Conservation (phyloP, 768 basidiomycete genomes). For the Podaxis sp. region DNA sequence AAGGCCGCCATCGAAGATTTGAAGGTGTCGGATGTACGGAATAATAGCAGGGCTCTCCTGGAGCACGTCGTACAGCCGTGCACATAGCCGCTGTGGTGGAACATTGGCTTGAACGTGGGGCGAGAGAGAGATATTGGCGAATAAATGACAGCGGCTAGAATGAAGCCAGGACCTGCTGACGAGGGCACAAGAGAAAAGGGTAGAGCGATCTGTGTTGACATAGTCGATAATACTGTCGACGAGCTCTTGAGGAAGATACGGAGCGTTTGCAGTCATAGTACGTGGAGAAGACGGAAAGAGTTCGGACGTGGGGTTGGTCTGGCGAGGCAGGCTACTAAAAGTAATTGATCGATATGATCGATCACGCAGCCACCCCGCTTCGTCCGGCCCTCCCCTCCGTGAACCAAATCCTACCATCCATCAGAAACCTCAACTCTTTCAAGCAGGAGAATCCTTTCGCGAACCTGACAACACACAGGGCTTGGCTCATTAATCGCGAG, state of each 20-base stretch:
- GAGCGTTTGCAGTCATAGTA: conserved; percentile 17
- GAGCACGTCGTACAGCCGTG: conserved; percentile 33
- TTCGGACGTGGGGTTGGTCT: background rate
- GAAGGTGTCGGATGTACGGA: conserved; percentile 29
- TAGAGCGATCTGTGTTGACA: conserved; percentile 31
- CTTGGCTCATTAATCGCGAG: background rate
- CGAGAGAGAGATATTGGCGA: conserved; percentile 37
- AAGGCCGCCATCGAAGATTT: conserved; percentile 16
- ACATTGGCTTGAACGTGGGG: conserved; percentile 24
- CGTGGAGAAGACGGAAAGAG: conserved; percentile 11
- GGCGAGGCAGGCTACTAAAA: conserved; percentile 1
- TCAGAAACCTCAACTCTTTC: background rate
- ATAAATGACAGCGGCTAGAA: conserved; percentile 37
- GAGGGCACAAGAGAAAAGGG: conserved; percentile 33
- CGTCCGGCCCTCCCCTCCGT: conserved; percentile 10
- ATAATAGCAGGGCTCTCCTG: conserved; percentile 30
- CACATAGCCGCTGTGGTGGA: conserved; percentile 32
- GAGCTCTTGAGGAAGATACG: conserved; percentile 41
- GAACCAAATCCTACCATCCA: background rate
- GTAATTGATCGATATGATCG: conserved; percentile 30
- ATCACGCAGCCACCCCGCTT: conserved; percentile 16
- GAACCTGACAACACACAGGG: background rate
- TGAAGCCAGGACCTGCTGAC: conserved; percentile 40
- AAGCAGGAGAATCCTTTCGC: background rate
- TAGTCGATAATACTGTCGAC: conserved; percentile 48